Conservation (phyloP, 306 rosid genomes). For the Dryas alaskensis region DNA sequence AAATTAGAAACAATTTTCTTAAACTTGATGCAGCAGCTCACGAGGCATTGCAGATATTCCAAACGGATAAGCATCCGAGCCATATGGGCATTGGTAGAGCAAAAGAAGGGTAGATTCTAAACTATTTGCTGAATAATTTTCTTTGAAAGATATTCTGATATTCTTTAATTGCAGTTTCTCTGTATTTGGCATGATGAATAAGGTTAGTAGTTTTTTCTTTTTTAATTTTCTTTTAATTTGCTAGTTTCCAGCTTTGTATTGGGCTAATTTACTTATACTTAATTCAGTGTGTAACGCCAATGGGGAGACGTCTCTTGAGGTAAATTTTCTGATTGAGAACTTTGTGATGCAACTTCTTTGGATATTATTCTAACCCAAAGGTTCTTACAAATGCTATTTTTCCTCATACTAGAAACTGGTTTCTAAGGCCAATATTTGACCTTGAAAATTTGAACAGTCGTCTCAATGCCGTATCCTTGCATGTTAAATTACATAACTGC, state of each 20-base stretch:
- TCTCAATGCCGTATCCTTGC: slow-evolving; percentile 80
- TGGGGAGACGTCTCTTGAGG: slow-evolving; percentile 94
- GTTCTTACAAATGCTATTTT: neutral
- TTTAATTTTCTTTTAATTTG: neutral
- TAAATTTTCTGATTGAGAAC: slow-evolving; percentile 26
- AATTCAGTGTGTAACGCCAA: slow-evolving; percentile 82
- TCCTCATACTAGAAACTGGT: slow-evolving; percentile 67
- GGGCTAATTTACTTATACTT: slow-evolving; percentile 28
- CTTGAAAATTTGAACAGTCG: slow-evolving; percentile 76
- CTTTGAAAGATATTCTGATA: slow-evolving; percentile 19
- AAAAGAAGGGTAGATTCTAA: slow-evolving; percentile 83
- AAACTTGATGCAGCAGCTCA: slow-evolving; percentile 91
- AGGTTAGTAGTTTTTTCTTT: slow-evolving; percentile 53
- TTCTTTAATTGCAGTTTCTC: slow-evolving; percentile 70
- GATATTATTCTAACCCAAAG: slow-evolving; percentile 7
- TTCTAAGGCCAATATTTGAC: slow-evolving; percentile 92
- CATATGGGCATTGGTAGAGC: slow-evolving; percentile 99
- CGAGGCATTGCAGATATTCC: slow-evolving; percentile 96
- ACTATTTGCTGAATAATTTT: slow-evolving; percentile 17
- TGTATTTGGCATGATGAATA: slow-evolving; percentile 94
- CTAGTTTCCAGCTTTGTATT: slow-evolving; percentile 25
- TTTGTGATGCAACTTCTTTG: slow-evolving; percentile 2
- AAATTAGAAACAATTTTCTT: slow-evolving; percentile 75
- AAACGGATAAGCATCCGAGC: slow-evolving; percentile 95
- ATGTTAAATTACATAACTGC: slow-evolving; percentile 13